Base-by-base conservation (phyloP, 2,329 filamentous ascomycete genomes). In the Rutstroemia sp. region DNA sequence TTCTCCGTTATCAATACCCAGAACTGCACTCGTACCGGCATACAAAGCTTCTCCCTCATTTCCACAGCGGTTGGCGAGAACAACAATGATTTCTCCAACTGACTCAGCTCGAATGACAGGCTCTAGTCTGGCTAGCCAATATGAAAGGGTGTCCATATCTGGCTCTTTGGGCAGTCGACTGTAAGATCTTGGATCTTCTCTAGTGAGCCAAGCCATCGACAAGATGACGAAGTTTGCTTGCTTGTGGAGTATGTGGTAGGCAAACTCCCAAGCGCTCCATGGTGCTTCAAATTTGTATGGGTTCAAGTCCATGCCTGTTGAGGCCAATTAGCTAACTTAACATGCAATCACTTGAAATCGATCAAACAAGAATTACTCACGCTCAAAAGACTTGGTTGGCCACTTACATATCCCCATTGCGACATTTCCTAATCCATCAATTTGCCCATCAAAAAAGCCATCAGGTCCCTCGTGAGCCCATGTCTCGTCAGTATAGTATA, bases 121-220 rank as follows among this genome's bases (percentile, higher is more conserved):
- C 55, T 87, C 83, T 4, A 92, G 75, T 0, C 89, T 78, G 17
- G 81, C 78, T 0, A 89, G 74, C 89, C 88, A 92, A 64, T 92
- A 92, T 0, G 81, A 79, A 8, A 92, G 67, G 0, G 87, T 90
- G 23, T 88, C 82, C 71, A 88, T 78, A 61, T 92, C 88, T 0
- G 87, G 86, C 50, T 83, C 79, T 1, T 76, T 67, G 0, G 80
- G 80, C 61, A 61, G 73, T 27, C 63, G 75, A 57, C 65, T 81
- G 66, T 74, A 83, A 7, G 58, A 57, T 17, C 64, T 74, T 1
- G 70, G 75, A 64, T 75, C 78, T 59, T 75, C 82, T 55, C 69
- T 74, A 1, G 87, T 89, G 34, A 88, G 74, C 88, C 88, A 92
- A 0, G 89, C 87, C 88, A 92, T 92, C 4, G 80, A 82, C 0